phyloP scores from a whole-genome alignment of 306 rosid genomes.

The Lupinus albus region DNA sequence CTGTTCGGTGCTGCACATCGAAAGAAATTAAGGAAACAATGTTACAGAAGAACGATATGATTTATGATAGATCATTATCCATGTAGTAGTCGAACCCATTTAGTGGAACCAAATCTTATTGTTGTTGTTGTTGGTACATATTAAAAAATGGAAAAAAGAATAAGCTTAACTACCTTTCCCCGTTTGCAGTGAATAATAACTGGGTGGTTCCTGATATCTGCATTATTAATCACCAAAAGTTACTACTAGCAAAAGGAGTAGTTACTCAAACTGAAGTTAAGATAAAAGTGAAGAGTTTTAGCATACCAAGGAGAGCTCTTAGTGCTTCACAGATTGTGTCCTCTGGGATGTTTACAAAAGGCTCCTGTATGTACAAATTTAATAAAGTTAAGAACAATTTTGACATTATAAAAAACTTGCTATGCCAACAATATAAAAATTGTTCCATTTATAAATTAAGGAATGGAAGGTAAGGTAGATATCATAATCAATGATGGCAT shows the following conservation, averaged over 20 bases:
- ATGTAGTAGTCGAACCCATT: too few species aligned
- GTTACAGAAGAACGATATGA: too few species aligned
- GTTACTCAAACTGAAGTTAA: slow-evolving; percentile 1
- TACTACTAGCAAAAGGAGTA: slow-evolving; percentile 24
- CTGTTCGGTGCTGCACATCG: slow-evolving; percentile 86
- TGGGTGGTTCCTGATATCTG: slow-evolving; percentile 94
- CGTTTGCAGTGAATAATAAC: slow-evolving; percentile 92
- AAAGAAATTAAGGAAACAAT: slow-evolving; percentile 23
- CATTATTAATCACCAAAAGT: slow-evolving; percentile 39
- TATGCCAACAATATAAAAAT: slow-evolving; percentile 12
- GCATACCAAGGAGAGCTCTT: slow-evolving; percentile 83
- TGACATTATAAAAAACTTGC: slow-evolving; percentile 18
- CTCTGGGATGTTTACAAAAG: slow-evolving; percentile 92
- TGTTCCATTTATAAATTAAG: neutral
- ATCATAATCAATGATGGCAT: slow-evolving; percentile 32
- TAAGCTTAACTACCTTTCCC: slow-evolving; percentile 69
- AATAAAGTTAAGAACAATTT: slow-evolving; percentile 3
- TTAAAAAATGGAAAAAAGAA: neutral
- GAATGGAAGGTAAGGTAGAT: neutral
- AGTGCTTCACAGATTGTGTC: slow-evolving; percentile 88
- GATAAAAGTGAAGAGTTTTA: slow-evolving; percentile 11
- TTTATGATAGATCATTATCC: too few species aligned
- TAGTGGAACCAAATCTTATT: too few species aligned
- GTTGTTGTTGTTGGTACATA: too few species aligned
- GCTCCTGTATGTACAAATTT: slow-evolving; percentile 67